Percentiles rank a stretch among this genome's conserved stretches.
Conservation (phyloP, 75 land plant genomes). For the Selaginella moellendorffii region DNA sequence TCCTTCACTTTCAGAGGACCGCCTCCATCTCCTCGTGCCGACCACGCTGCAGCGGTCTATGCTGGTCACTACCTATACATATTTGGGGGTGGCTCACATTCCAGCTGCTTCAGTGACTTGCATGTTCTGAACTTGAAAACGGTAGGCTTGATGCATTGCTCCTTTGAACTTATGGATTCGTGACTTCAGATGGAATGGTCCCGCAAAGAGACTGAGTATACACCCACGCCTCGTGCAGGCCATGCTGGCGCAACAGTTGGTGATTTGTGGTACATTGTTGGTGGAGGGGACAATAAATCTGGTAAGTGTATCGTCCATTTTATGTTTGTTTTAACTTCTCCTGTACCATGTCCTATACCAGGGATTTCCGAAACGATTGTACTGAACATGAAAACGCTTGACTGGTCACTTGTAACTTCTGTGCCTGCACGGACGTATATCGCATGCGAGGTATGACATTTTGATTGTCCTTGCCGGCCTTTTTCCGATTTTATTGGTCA, state of each 20-base stretch:
- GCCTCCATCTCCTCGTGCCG: constrained; percentile 93
- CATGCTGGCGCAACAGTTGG: constrained; percentile 86
- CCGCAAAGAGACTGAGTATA: constrained; percentile 54
- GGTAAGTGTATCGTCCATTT: constrained; percentile 27
- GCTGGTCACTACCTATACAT: constrained; percentile 80
- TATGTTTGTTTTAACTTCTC: neutral
- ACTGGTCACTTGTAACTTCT: constrained; percentile 48
- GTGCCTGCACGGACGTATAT: constrained; percentile 47
- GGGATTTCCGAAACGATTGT: constrained; percentile 71
- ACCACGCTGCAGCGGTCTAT: constrained; percentile 90
- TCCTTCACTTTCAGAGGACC: constrained; percentile 36
- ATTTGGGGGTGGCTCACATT: constrained; percentile 98
- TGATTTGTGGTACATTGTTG: constrained; percentile 86
- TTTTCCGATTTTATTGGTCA: neutral
- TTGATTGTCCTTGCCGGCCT: neutral
- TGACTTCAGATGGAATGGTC: constrained; percentile 90
- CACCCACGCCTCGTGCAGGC: constrained; percentile 84
- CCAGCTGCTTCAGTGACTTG: constrained; percentile 88
- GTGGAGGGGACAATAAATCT: constrained; percentile 90
- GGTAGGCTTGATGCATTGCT: too few relatives aligned
- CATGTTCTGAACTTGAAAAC: constrained; percentile 86
- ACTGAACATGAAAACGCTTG: constrained; percentile 67
- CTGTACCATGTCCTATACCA: constrained; percentile 8
- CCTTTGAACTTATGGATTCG: neutral
- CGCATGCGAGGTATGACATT: constrained; percentile 66